Conservation (phyloP, 352 stramenopile species). For the Peronospora destructor region DNA sequence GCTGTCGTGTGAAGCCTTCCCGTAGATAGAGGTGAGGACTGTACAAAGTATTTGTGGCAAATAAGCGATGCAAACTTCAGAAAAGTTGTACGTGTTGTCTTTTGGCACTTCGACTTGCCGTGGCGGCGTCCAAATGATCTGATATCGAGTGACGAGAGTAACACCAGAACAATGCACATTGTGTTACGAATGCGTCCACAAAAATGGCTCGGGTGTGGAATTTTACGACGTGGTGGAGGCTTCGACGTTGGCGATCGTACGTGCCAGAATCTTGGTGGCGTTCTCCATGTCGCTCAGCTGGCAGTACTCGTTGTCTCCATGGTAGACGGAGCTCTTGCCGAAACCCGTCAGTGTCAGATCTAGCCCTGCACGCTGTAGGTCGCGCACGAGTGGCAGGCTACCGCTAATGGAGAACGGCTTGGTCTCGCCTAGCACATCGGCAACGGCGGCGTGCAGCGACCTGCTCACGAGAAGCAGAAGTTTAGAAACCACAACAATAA, state of each 20-base stretch:
- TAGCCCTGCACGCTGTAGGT: conserved; percentile 67
- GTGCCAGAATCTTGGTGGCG: conserved; percentile 80
- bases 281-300: conserved; percentile 81
- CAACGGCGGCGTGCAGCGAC: conserved; percentile 71
- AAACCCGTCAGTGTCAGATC: conserved; percentile 76
- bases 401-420: conserved; percentile 91
- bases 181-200: too few relatives aligned
- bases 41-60: conserved; percentile 23
- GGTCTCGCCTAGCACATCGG: conserved; percentile 62
- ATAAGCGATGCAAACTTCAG: neutral
- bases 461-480: conserved; percentile 13
- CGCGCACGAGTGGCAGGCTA: conserved; percentile 67
- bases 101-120: neutral
- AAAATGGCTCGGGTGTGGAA: too few relatives aligned
- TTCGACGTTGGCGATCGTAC: conserved; percentile 74
- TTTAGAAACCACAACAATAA: too few relatives aligned
- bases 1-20: conserved; percentile 25
- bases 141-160: too few relatives aligned
- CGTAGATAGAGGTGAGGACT: neutral
- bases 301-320: conserved; percentile 91
- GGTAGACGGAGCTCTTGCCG: conserved; percentile 80
- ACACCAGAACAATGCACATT: too few relatives aligned
- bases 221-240: neutral
- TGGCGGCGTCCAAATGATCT: too few relatives aligned
- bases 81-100: neutral